Percentiles rank a stretch among this genome's conserved stretches.
Conservation (phyloP, 805 yeast genomes). For the Myxozyma mucilagina region DNA sequence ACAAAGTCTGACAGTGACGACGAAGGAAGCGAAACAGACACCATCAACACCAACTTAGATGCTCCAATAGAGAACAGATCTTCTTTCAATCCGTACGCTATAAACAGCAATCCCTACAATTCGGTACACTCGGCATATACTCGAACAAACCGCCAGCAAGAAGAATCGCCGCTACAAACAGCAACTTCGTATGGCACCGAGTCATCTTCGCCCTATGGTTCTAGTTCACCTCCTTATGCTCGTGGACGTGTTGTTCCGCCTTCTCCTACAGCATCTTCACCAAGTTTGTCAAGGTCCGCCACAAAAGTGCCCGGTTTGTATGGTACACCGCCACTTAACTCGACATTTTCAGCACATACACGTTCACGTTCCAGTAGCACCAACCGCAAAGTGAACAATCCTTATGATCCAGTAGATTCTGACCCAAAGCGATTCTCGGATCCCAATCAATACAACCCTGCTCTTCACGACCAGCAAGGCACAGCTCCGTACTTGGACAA, state of each 20-base stretch:
- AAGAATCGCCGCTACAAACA: neutral
- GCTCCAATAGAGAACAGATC: neutral
- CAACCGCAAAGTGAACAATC: neutral
- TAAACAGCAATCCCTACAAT: slow-evolving; percentile 20
- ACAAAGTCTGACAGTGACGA: slow-evolving; percentile 2
- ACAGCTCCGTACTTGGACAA: neutral
- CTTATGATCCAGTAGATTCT: neutral
- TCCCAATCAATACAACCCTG: slow-evolving; percentile 4
- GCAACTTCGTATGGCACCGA: neutral
- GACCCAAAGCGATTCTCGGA: slow-evolving; percentile 2
- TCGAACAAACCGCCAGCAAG: neutral
- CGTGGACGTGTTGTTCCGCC: slow-evolving; percentile 2
- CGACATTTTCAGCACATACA: neutral
- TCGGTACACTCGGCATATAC: slow-evolving; percentile 12
- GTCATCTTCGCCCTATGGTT: neutral
- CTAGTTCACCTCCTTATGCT: neutral
- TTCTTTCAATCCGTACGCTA: slow-evolving; percentile 20
- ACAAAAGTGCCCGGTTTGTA: slow-evolving; percentile 9
- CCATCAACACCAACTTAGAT: neutral
- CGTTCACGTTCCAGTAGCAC: neutral
- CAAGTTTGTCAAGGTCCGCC: neutral
- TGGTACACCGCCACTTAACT: slow-evolving; percentile 7
- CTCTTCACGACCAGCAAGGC: slow-evolving; percentile 7
- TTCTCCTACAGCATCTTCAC: neutral
- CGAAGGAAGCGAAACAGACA: neutral